Percentiles rank a stretch among this genome's conserved stretches.
Evolutionary conservation across 495 filamentous ascomycete genomes (phyloP).

Genomic region (Aspergillus cristatus): DNA sequence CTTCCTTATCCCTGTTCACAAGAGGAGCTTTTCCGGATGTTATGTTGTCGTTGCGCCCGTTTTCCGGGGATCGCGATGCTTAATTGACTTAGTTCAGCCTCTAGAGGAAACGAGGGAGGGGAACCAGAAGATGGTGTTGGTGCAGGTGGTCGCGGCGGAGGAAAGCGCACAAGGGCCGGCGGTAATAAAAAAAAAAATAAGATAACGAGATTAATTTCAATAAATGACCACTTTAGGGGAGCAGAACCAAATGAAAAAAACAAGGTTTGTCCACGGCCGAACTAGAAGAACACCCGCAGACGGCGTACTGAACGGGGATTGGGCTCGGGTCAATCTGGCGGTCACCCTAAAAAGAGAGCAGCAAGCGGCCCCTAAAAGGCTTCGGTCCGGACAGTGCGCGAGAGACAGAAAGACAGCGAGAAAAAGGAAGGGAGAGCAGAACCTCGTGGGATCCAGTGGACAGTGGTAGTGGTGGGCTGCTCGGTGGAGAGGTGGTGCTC

Average conservation of each 20-base stretch:
- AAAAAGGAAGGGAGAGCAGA: slow-evolving; percentile 14
- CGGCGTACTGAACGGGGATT: no score
- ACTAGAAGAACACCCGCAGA: no score
- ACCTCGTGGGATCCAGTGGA: slow-evolving; percentile 41
- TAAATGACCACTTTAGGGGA: no score
- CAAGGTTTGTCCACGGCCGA: no score
- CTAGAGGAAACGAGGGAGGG: slow-evolving; percentile 31
- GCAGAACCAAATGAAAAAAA: no score
- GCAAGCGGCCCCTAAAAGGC: slow-evolving; percentile 24
- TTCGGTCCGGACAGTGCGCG: slow-evolving; percentile 16
- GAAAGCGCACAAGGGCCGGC: slow-evolving; percentile 27
- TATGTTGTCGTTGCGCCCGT: slow-evolving; percentile 7
- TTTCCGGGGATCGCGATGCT: slow-evolving; percentile 31
- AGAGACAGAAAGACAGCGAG: slow-evolving; percentile 20
- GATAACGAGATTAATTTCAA: no score
- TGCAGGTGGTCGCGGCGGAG: slow-evolving; percentile 22
- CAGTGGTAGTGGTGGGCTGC: no score
- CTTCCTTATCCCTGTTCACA: no score
- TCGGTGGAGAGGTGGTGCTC: no score
- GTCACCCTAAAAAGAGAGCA: slow-evolving; percentile 22
- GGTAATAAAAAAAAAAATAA: slow-evolving; percentile 22
- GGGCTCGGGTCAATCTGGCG: no score
- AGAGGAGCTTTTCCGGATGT: no score
- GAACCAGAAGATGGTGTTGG: slow-evolving; percentile 30
- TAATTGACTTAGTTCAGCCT: slow-evolving; percentile 38